Base-by-base conservation (phyloP, 495 filamentous ascomycete species). In the Aspergillus wentii region DNA sequence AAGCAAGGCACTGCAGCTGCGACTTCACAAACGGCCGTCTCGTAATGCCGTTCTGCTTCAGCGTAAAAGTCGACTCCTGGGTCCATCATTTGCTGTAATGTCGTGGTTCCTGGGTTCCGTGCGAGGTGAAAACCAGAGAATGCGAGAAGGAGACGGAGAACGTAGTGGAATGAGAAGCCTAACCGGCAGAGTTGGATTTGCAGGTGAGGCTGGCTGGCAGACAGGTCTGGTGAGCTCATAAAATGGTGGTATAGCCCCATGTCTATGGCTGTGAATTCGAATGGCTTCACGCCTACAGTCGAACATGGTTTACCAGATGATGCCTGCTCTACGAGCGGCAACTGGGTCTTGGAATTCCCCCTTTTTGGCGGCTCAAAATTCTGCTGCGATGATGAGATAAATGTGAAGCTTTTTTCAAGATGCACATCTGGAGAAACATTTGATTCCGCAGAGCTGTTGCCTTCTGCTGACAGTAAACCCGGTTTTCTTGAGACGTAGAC, bases 191-290 rank as follows among this genome's bases (percentile, higher is more conserved):
- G 35, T 11, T 43, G 20, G 5, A 28, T 23, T n/a, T 27, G 39
- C 3, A 27, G 11, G 17, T 28, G 17, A 10, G 9, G 16, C 15
- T 27, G 20, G n/a, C 19, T 17, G 3, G 29, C 38, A 13, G 20
- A 33, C 1, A 47, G 27, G 2, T 47, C 38, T 11, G 36, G 19
- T 22, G 32, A 22, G n/a, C 38, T 41, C 7, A 41, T 10, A 26
- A 33, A 39, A 30, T 43, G 29, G 20, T 48, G 45, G 26, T 43
- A 43, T 15, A 48, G n/a, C 3, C 21, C 39, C 39, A 48, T 43
- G 20, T 48, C 45, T n/a, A 25, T 43, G 8, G 17, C 35, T 4
- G 28, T 40, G 35, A 48, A 48, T 18, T 48, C 27, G 23, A 48
- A 43, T 23, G 39, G 30, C 15, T 25, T 23, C 1, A 21, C n/a